Evolutionary conservation across 768 basidiomycete species (phyloP), one percentile per base, ranked within the genome.

Genomic region (Strobilomyces confusus): DNA sequence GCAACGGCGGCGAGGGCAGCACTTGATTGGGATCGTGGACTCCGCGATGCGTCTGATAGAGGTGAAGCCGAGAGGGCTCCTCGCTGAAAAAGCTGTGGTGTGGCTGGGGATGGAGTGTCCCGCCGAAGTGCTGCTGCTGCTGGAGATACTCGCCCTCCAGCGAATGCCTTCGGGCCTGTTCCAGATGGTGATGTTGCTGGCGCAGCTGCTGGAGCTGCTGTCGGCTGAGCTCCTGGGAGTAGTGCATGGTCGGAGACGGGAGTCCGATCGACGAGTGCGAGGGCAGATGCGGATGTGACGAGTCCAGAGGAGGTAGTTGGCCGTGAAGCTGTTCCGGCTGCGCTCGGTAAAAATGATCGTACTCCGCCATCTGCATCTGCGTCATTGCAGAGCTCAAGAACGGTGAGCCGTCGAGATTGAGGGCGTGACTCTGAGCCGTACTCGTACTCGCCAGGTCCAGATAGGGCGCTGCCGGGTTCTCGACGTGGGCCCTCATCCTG

Each of bases 311-410:
- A 72, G 47, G 77, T 78, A 59, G 68, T 71, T 50, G 77, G 76
- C 36, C 77, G 70, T 68, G 73, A 69, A 60, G 63, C 58, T 58
- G 62, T 57, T 64, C 68, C 65, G 56, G 62, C 26, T 57, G 68
- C 59, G 66, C 59, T 54, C 15, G 72, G 57, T 78, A 79, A 58
- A 77, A 80, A 72, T 70, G 76, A 57, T 73, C 75, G 76, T 72
- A 73, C 49, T 69, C 72, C 64, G 59, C 69, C 65, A 73, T 74
- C 69, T 69, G 70, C 69, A 71, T 71, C 72, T 67, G 75, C 67
- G 75, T 87, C 86, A 79, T 90, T 89, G 80, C 88, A 89, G 79
- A 91, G 85, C 61, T 91, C 89, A 87, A 90, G 80, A 79, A 91
- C 84, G 70, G 84, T 78, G 80, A 91, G 82, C 56, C 89, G 74